These are phyloP conservation scores for Aureobasidium sp. DNA, from an alignment of 2,329 filamentous ascomycete genomes.

Conservation along the genomic window DNA sequence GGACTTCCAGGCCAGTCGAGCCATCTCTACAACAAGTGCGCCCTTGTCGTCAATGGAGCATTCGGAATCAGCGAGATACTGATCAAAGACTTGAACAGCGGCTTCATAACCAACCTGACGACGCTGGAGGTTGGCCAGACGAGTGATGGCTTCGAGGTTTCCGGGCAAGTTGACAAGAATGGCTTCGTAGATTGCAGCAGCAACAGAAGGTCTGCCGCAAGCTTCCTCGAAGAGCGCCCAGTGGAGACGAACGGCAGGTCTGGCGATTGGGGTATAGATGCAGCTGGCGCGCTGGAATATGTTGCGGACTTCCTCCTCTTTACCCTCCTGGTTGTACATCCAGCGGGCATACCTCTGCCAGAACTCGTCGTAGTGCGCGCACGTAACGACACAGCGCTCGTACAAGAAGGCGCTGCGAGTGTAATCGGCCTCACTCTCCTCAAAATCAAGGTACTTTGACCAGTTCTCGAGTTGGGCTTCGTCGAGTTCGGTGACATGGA, in stretches of 20 bases:
- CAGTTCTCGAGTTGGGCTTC: slow-evolving; percentile 79
- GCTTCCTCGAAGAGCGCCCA: slow-evolving; percentile 95
- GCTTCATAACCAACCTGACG: slow-evolving; percentile 76
- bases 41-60: slow-evolving; percentile 76
- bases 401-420: slow-evolving; percentile 73
- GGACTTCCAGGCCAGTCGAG: slow-evolving; percentile 75
- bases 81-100: slow-evolving; percentile 74
- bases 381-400: slow-evolving; percentile 86
- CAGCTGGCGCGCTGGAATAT: slow-evolving; percentile 84
- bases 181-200: slow-evolving; percentile 74
- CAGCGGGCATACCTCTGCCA: slow-evolving; percentile 96
- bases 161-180: slow-evolving; percentile 68
- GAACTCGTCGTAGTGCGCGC: slow-evolving; percentile 92
- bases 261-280: slow-evolving; percentile 77
- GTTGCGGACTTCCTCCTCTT: slow-evolving; percentile 81
- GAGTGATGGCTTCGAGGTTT: slow-evolving; percentile 79
- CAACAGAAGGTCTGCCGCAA: slow-evolving; percentile 64
- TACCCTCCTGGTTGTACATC: slow-evolving; percentile 74
- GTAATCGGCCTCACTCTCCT: slow-evolving; percentile 75
- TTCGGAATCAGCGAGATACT: slow-evolving; percentile 64
- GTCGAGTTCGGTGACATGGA: slow-evolving; percentile 90
- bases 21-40: slow-evolving; percentile 81
- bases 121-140: slow-evolving; percentile 77
- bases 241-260: slow-evolving; percentile 74
- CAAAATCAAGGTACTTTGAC: slow-evolving; percentile 94